A percentile compares a stretch with the other conserved stretches of the same genome.
phyloP scores from a whole-genome alignment of 306 rosid species.

The Lotus japonicus region DNA sequence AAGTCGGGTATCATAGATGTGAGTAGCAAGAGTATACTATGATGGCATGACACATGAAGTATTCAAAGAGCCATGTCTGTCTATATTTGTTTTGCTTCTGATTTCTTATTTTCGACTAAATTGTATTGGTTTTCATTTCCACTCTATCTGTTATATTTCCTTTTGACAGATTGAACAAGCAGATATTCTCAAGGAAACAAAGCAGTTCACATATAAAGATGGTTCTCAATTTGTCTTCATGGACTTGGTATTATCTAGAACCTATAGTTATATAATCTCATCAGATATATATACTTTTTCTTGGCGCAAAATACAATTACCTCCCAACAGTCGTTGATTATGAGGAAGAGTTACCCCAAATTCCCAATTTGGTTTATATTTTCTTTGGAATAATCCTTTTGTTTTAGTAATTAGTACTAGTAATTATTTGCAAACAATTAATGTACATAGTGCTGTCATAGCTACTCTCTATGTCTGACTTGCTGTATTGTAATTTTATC shows the following conservation, averaged over 20 bases:
- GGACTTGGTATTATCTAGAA: conserved; percentile 76
- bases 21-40: not conserved
- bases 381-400: no score
- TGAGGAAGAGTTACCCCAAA: conserved; percentile 9
- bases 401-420: no score
- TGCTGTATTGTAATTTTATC: conserved; percentile 14
- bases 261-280: conserved; percentile 15
- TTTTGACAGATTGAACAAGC: conserved; percentile 67
- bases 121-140: not conserved
- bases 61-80: not conserved
- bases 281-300: conserved; percentile 13
- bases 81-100: not conserved
- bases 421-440: not conserved
- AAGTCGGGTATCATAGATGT: not conserved
- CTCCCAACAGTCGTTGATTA: not conserved
- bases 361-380: no score
- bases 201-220: conserved; percentile 92
- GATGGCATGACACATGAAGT: not conserved
- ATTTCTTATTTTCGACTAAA: not conserved
- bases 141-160: conserved; percentile 6
- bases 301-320: not conserved
- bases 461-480: conserved; percentile 3
- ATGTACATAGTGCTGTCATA: conserved; percentile 10
- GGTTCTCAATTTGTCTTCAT: conserved; percentile 89
- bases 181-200: conserved; percentile 77